phyloP scores from a whole-genome alignment of 306 rosid species.

The Luffa acutangula region DNA sequence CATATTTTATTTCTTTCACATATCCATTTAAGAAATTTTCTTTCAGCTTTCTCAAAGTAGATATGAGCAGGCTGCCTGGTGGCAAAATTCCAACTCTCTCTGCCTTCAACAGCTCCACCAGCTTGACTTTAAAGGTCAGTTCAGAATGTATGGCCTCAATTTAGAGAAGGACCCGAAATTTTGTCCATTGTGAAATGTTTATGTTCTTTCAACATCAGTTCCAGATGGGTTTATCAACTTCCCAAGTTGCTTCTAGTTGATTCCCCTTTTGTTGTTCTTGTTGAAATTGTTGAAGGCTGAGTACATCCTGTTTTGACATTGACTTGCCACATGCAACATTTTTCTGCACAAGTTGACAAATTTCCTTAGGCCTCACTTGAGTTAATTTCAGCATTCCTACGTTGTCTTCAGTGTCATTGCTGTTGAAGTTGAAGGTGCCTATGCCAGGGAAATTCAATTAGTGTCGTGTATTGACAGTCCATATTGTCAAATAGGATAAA shows the following conservation, averaged over 20 bases:
- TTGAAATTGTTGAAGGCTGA: neutral
- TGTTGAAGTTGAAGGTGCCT: neutral
- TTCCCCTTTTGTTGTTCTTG: neutral
- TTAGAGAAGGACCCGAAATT: neutral
- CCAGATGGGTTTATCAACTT: neutral
- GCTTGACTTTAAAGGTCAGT: neutral
- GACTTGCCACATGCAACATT: neutral
- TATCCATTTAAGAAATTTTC: neutral
- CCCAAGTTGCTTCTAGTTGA: neutral
- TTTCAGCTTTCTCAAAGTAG: neutral
- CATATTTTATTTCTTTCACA: neutral
- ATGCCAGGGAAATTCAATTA: neutral
- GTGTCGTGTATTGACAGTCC: neutral
- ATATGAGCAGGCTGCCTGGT: neutral
- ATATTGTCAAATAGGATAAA: neutral
- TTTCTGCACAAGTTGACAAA: neutral
- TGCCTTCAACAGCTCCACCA: neutral
- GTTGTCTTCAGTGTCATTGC: neutral
- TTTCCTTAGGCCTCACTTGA: neutral
- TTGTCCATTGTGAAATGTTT: neutral
- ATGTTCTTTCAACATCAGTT: neutral
- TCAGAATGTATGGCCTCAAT: neutral
- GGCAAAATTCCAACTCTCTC: neutral
- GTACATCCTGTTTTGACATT: neutral
- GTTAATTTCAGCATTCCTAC: neutral